A percentile compares a stretch with the other conserved stretches of the same genome.
Conservation (phyloP, 1,284 basidiomycete species). For the Sporisorium exsertum region DNA sequence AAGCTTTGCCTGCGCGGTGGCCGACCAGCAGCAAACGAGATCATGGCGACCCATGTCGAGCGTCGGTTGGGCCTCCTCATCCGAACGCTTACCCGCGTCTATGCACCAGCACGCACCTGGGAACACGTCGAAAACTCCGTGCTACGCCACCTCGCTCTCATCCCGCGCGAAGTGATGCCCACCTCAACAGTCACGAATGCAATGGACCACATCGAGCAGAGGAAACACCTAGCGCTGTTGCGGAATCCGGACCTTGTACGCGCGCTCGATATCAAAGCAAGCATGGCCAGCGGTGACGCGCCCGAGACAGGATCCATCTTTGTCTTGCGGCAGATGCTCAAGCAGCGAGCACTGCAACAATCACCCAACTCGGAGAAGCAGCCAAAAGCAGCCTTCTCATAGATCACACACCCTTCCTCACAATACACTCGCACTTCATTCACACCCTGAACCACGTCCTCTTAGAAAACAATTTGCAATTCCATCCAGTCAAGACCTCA, state of each 20-base stretch:
- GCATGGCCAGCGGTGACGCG: background rate
- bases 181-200: conserved; percentile 10
- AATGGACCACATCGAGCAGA: conserved; percentile 17
- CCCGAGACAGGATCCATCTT: conserved; percentile 34
- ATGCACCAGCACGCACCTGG: conserved; percentile 22
- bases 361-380: background rate
- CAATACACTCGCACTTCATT: too few species aligned
- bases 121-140: conserved; percentile 20
- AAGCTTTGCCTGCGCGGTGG: conserved; percentile 20
- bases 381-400: conserved; percentile 1
- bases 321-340: conserved; percentile 31
- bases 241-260: background rate
- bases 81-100: conserved; percentile 15
- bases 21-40: background rate
- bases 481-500: background rate
- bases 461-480: too few species aligned
- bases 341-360: background rate
- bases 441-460: too few species aligned
- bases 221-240: conserved; percentile 12
- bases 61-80: conserved; percentile 13
- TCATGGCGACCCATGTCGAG: conserved; percentile 14
- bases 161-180: conserved; percentile 15
- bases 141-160: conserved; percentile 15
- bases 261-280: background rate
- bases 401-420: background rate